Percentiles rank a stretch among this genome's conserved stretches.
These are phyloP conservation scores for Emericellopsis cladophorae DNA, from an alignment of 2,329 filamentous ascomycete species.

Conservation along the genomic window DNA sequence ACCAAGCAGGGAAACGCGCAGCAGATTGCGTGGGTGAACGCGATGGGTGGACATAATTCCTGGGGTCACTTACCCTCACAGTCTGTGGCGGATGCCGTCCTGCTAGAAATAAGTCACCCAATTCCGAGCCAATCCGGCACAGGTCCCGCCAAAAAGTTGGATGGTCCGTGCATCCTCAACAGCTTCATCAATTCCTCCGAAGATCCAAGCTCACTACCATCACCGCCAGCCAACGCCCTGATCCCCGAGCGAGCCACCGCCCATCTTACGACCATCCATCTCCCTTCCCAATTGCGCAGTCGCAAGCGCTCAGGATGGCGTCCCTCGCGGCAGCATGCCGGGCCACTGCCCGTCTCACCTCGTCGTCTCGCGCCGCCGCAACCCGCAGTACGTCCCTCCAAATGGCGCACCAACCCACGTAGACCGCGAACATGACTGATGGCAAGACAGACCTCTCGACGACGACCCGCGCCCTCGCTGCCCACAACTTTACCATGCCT, in stretches of 20 bases:
- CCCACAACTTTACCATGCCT: slow-evolving; percentile 84
- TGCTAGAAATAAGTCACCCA: neutral
- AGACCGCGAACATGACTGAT: neutral
- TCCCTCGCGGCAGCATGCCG: slow-evolving; percentile 53
- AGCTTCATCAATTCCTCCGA: neutral
- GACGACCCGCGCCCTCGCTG: slow-evolving; percentile 51
- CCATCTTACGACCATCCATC: slow-evolving; percentile 6
- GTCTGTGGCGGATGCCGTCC: no score
- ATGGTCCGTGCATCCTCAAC: slow-evolving; percentile 1
- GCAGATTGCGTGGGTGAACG: no score
- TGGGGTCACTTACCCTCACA: no score
- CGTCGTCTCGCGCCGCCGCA: slow-evolving; percentile 15
- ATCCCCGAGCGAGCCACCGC: slow-evolving; percentile 5
- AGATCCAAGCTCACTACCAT: neutral
- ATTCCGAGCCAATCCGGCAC: neutral
- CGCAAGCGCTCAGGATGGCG: slow-evolving; percentile 35
- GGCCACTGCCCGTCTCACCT: slow-evolving; percentile 46
- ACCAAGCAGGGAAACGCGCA: no score
- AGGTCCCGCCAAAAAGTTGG: neutral
- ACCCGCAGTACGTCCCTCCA: slow-evolving; percentile 33
- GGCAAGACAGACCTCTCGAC: slow-evolving; percentile 46
- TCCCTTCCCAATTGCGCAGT: neutral
- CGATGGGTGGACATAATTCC: no score
- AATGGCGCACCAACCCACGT: neutral
- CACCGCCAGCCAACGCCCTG: neutral